phyloP scores from a whole-genome alignment of 495 filamentous ascomycete species.

The Bryoglossum gracile region DNA sequence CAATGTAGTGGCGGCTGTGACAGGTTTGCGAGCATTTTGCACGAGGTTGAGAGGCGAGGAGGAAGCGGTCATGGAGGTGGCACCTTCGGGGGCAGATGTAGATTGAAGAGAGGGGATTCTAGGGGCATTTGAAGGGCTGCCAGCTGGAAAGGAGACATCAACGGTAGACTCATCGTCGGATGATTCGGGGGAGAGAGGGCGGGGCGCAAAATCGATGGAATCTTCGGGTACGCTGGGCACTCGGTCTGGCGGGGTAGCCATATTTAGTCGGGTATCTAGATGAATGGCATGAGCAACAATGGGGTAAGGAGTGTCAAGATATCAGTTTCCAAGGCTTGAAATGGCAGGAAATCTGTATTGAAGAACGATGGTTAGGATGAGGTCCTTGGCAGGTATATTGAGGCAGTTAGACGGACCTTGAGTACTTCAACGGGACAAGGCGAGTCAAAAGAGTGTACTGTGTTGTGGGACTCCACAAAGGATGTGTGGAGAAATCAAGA shows the following conservation, averaged over 20 bases:
- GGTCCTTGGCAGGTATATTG: slow-evolving; percentile 5
- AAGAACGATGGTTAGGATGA: slow-evolving; percentile 12
- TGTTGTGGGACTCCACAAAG: too few species aligned
- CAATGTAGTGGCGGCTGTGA: slow-evolving; percentile 46
- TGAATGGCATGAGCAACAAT: slow-evolving; percentile 12
- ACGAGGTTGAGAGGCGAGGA: slow-evolving; percentile 77
- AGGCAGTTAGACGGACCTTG: slow-evolving; percentile 2
- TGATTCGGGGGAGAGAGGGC: slow-evolving; percentile 11
- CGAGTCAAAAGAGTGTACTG: too few species aligned
- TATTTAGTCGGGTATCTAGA: slow-evolving; percentile 14
- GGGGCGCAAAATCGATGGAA: slow-evolving; percentile 15
- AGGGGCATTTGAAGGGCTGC: slow-evolving; percentile 18
- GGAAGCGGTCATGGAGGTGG: slow-evolving; percentile 55
- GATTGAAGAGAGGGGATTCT: slow-evolving; percentile 49
- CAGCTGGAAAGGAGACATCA: slow-evolving; percentile 25
- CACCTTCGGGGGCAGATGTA: slow-evolving; percentile 45
- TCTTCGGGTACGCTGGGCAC: slow-evolving; percentile 14
- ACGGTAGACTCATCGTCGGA: slow-evolving; percentile 7
- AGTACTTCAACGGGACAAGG: too few species aligned
- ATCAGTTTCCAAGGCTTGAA: too few species aligned
- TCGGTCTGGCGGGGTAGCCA: slow-evolving; percentile 19
- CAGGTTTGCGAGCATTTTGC: slow-evolving; percentile 66
- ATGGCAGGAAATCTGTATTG: too few species aligned
- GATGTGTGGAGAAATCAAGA: too few species aligned
- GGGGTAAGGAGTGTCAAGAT: too few species aligned